These are phyloP conservation scores for Nannizziopsis arthrosporioides DNA, from an alignment of 2,329 filamentous ascomycete genomes.

Conservation along the genomic window DNA sequence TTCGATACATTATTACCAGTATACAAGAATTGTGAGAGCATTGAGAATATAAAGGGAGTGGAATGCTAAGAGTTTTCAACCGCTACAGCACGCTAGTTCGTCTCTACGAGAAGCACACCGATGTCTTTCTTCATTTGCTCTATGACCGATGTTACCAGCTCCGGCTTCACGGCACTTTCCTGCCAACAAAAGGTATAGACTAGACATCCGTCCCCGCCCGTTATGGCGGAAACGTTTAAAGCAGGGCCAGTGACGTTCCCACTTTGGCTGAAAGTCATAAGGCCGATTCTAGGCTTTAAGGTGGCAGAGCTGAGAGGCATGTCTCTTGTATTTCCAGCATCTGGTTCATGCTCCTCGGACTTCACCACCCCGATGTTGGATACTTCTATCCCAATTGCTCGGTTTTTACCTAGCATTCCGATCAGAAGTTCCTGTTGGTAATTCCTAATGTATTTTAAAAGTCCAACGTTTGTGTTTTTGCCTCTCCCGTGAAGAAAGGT, in stretches of 20 bases:
- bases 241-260: slow-evolving; percentile 29
- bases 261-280: slow-evolving; percentile 38
- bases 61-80: not conserved
- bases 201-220: slow-evolving; percentile 36
- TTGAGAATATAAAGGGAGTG: not conserved
- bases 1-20: too few relatives aligned
- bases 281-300: slow-evolving; percentile 23
- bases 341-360: not conserved
- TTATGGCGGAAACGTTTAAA: slow-evolving; percentile 31
- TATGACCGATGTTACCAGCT: slow-evolving; percentile 1
- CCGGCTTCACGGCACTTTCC: slow-evolving; percentile 1
- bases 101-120: not conserved
- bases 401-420: slow-evolving; percentile 29
- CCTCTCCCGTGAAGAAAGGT: slow-evolving; percentile 20
- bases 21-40: too few relatives aligned
- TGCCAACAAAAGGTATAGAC: slow-evolving; percentile 34
- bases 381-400: slow-evolving; percentile 33
- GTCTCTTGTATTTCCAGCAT: slow-evolving; percentile 3
- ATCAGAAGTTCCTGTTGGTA: slow-evolving; percentile 28
- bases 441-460: slow-evolving; percentile 34
- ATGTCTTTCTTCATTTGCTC: slow-evolving; percentile 4
- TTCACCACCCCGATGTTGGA: slow-evolving; percentile 37
- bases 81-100: not conserved
- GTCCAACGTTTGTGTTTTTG: slow-evolving; percentile 25
- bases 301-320: not conserved